Evolutionary conservation across 2,329 filamentous ascomycete species (phyloP).

Genomic region (Podosphaera aphanis): DNA sequence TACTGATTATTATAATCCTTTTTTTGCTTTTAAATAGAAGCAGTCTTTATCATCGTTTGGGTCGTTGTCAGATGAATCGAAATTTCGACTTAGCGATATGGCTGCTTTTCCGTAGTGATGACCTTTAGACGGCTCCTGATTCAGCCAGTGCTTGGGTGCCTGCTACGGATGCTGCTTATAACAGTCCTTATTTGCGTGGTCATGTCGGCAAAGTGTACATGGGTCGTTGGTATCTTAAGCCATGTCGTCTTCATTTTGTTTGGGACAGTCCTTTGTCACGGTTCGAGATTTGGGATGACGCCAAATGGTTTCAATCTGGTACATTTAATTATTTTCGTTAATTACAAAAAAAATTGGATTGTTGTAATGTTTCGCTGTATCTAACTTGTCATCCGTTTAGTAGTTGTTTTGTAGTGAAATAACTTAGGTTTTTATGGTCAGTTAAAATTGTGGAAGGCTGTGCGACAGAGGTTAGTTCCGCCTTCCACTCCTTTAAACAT

Average conservation of each 20-base stretch:
- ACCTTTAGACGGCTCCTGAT: neutral
- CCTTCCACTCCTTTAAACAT: too few species aligned
- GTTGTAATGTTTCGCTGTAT: too few species aligned
- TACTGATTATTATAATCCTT: neutral
- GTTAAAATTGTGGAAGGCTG: too few species aligned
- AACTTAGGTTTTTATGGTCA: too few species aligned
- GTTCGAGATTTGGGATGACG: too few species aligned
- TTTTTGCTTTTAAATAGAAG: neutral
- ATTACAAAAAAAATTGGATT: too few species aligned
- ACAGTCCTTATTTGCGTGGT: neutral
- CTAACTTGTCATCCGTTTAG: too few species aligned
- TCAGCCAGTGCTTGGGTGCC: neutral
- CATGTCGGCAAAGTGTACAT: neutral
- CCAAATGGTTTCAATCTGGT: too few species aligned
- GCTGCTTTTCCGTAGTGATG: neutral
- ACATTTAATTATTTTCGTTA: too few species aligned
- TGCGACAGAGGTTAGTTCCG: too few species aligned
- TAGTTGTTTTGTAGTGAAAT: too few species aligned
- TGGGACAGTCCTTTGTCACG: too few species aligned
- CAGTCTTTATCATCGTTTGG: neutral
- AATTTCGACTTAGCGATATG: neutral
- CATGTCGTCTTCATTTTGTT: neutral
- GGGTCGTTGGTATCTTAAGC: neutral
- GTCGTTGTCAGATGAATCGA: neutral
- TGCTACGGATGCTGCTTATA: neutral